A percentile compares a stretch with the other conserved stretches of the same genome.
Conservation (phyloP, 1,284 basidiomycete species). For the Sporisorium scitamineum region DNA sequence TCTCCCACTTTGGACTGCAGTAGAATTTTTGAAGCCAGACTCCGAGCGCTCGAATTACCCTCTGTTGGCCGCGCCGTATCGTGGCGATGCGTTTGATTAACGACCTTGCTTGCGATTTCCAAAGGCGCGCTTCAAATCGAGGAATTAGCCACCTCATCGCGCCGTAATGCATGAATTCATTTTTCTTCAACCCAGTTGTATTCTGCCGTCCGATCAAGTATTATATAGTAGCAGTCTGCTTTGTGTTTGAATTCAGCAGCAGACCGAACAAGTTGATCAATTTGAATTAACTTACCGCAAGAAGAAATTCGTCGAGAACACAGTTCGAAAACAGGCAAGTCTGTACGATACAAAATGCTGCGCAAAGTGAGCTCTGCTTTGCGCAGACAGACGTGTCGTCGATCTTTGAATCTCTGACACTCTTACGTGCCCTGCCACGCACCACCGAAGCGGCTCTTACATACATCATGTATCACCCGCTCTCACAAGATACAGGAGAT, state of each 20-base stretch:
- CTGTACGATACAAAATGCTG: background rate
- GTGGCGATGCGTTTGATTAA: slow-evolving; percentile 9
- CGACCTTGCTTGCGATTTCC: background rate
- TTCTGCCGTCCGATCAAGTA: background rate
- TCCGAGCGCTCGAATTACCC: slow-evolving; percentile 3
- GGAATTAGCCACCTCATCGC: background rate
- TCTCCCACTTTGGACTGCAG: background rate
- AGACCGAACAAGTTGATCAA: background rate
- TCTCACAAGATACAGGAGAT: background rate
- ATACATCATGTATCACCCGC: too few species aligned
- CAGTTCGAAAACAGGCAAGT: background rate
- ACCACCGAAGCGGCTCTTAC: too few species aligned
- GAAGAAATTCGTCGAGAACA: slow-evolving; percentile 7
- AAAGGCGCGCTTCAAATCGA: slow-evolving; percentile 6
- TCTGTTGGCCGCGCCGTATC: background rate
- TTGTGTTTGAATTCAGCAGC: background rate
- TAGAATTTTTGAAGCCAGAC: slow-evolving; percentile 1
- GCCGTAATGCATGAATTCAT: background rate
- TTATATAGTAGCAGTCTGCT: background rate
- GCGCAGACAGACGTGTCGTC: background rate
- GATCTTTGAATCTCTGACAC: background rate
- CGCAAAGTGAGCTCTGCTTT: too few species aligned
- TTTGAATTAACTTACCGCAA: slow-evolving; percentile 1
- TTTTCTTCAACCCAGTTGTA: background rate
- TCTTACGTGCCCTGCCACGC: background rate